Conservation (phyloP, 805 yeast genomes). For the Ogataea glucozyma region DNA sequence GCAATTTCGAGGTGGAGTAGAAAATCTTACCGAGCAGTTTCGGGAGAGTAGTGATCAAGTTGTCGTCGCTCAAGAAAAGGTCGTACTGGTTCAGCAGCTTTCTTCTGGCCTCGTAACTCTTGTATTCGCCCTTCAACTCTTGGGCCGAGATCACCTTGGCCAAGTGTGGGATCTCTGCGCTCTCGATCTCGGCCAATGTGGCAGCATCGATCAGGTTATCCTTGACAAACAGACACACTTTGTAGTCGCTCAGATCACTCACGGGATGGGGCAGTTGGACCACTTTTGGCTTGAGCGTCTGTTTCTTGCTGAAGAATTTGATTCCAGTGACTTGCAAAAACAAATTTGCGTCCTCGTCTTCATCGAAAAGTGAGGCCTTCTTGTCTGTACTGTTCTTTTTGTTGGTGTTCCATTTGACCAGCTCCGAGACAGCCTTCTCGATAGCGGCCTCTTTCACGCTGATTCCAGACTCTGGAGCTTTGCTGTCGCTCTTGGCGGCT, state of each 20-base stretch:
- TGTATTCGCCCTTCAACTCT: conserved; percentile 80
- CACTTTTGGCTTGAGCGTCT: conserved; percentile 56
- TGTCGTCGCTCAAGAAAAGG: conserved; percentile 82
- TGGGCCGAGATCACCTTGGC: conserved; percentile 64
- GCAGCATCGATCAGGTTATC: conserved; percentile 54
- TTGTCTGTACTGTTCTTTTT: conserved; percentile 33
- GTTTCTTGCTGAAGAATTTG: conserved; percentile 61
- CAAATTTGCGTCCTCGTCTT: conserved; percentile 50
- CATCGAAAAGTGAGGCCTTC: conserved; percentile 58
- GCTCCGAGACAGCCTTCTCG: conserved; percentile 60
- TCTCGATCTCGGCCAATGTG: conserved; percentile 48
- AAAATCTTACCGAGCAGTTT: conserved; percentile 79
- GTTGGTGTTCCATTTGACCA: conserved; percentile 56
- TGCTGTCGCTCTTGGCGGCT: conserved; percentile 24
- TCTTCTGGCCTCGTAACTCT: conserved; percentile 86
- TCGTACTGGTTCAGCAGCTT: conserved; percentile 68
- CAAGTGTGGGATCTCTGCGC: conserved; percentile 46
- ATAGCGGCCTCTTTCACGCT: conserved; percentile 30
- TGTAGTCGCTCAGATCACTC: conserved; percentile 45
- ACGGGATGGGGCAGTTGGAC: conserved; percentile 50
- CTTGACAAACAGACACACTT: conserved; percentile 67
- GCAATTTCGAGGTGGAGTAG: conserved; percentile 60
- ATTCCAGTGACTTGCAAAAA: conserved; percentile 66
- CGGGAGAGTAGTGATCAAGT: conserved; percentile 77
- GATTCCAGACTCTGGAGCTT: conserved; percentile 38